Conservation (phyloP, 352 stramenopile genomes). For the Phytophthora macrochlamydospora region DNA sequence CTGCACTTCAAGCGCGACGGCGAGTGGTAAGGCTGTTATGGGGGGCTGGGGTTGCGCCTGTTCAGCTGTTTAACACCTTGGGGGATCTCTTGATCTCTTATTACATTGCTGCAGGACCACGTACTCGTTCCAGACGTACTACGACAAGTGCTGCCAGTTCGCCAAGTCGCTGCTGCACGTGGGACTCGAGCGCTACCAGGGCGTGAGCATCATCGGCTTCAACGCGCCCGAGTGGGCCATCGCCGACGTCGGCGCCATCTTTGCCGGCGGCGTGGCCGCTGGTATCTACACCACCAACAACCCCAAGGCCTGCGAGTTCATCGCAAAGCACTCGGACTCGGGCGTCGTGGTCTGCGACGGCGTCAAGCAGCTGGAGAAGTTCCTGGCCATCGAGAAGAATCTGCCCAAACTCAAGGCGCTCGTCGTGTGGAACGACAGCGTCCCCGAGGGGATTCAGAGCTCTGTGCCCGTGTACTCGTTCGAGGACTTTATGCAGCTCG, state of each 20-base stretch:
- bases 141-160: slow-evolving; percentile 76
- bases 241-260: slow-evolving; percentile 91
- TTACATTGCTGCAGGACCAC: slow-evolving; percentile 42
- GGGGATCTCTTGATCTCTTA: background rate
- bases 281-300: slow-evolving; percentile 98
- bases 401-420: slow-evolving; percentile 93
- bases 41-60: background rate
- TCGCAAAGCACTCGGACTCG: slow-evolving; percentile 93
- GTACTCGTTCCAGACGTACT: slow-evolving; percentile 78
- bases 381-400: slow-evolving; percentile 85
- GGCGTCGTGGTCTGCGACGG: slow-evolving; percentile 93
- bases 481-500: slow-evolving; percentile 81
- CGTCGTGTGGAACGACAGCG: slow-evolving; percentile 91
- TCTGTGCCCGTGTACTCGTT: slow-evolving; percentile 78
- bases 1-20: slow-evolving; percentile 77
- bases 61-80: slow-evolving; percentile 8
- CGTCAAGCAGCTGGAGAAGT: slow-evolving; percentile 94
- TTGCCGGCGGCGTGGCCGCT: slow-evolving; percentile 90
- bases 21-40: slow-evolving; percentile 55
- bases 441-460: slow-evolving; percentile 72
- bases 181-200: slow-evolving; percentile 74
- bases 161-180: slow-evolving; percentile 81
- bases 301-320: slow-evolving; percentile 91
- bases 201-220: slow-evolving; percentile 91
- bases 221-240: slow-evolving; percentile 95